Percentiles rank a stretch among this genome's conserved stretches.
Evolutionary conservation across 805 yeast species (phyloP).

Genomic region (Ogataea haglerorum): DNA sequence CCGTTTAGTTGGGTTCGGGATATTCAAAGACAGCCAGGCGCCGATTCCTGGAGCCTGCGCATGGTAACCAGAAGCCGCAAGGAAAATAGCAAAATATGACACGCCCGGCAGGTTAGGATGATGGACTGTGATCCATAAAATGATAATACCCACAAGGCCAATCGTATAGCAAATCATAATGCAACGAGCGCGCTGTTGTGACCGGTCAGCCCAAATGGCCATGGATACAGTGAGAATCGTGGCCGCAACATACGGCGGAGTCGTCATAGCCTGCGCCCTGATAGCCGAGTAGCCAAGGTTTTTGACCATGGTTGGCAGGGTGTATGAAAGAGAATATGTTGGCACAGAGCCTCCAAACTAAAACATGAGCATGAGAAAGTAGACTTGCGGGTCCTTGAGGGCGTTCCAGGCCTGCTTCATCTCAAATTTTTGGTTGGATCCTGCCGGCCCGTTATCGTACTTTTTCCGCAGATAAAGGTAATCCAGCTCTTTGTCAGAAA

Average conservation of each 20-base stretch:
- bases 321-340: constrained; percentile 38
- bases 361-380: constrained; percentile 32
- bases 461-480: constrained; percentile 15
- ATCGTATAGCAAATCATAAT: constrained; percentile 38
- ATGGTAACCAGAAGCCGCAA: constrained; percentile 39
- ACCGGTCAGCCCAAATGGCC: constrained; percentile 31
- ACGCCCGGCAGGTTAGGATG: constrained; percentile 38
- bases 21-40: constrained; percentile 19
- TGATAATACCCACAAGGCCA: constrained; percentile 36
- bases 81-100: constrained; percentile 40
- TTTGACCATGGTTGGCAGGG: constrained; percentile 43
- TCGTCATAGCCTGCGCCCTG: constrained; percentile 41
- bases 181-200: constrained; percentile 32
- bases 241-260: constrained; percentile 38
- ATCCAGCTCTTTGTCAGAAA: constrained; percentile 12
- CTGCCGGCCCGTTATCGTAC: constrained; percentile 15
- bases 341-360: constrained; percentile 41
- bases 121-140: constrained; percentile 41
- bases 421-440: constrained; percentile 13
- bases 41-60: constrained; percentile 23
- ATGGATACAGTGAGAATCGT: constrained; percentile 28
- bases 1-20: constrained; percentile 36
- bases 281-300: constrained; percentile 41
- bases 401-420: constrained; percentile 31
- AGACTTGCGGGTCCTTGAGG: constrained; percentile 36